phyloP scores from a whole-genome alignment of 805 yeast genomes.

The Sporopachydermia quercuum region DNA sequence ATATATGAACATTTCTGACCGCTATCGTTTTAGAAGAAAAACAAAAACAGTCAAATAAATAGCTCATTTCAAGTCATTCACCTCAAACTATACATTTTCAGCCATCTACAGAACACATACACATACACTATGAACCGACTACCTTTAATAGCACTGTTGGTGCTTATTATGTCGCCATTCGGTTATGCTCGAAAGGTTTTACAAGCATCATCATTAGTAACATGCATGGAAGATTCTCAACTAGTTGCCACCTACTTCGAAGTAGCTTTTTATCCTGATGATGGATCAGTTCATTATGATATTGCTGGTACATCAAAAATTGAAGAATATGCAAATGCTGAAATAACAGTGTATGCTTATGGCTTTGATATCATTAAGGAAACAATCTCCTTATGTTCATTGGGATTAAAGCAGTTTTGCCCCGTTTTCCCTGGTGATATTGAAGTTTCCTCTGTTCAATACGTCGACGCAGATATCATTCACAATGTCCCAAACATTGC shows the following conservation, averaged over 20 bases:
- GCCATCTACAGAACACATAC: too few relatives aligned
- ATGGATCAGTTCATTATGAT: slow-evolving; percentile 49
- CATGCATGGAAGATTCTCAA: slow-evolving; percentile 69
- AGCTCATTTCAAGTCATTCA: too few relatives aligned
- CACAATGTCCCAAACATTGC: slow-evolving; percentile 70
- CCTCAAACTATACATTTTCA: too few relatives aligned
- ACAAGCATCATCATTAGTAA: slow-evolving; percentile 63
- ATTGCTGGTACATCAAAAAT: slow-evolving; percentile 58
- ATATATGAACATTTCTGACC: too few relatives aligned
- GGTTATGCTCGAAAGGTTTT: slow-evolving; percentile 23
- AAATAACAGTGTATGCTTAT: slow-evolving; percentile 66
- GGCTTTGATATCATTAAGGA: slow-evolving; percentile 58
- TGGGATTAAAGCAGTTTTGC: slow-evolving; percentile 77
- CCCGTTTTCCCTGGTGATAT: slow-evolving; percentile 75
- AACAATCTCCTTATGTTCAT: slow-evolving; percentile 44
- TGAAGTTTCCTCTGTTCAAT: slow-evolving; percentile 57
- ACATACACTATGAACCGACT: too few relatives aligned
- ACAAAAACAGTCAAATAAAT: too few relatives aligned
- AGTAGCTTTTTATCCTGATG: slow-evolving; percentile 63
- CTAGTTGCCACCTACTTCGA: slow-evolving; percentile 61
- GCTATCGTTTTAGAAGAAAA: too few relatives aligned
- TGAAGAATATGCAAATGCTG: slow-evolving; percentile 51
- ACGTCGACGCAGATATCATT: slow-evolving; percentile 35
- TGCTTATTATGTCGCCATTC: slow-evolving; percentile 5
- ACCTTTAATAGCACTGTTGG: neutral